Evolutionary conservation across 176 grass and related monocot genomes (phyloP), one percentile per base, ranked within the genome.

Genomic region (Alloteropsis semialata): DNA sequence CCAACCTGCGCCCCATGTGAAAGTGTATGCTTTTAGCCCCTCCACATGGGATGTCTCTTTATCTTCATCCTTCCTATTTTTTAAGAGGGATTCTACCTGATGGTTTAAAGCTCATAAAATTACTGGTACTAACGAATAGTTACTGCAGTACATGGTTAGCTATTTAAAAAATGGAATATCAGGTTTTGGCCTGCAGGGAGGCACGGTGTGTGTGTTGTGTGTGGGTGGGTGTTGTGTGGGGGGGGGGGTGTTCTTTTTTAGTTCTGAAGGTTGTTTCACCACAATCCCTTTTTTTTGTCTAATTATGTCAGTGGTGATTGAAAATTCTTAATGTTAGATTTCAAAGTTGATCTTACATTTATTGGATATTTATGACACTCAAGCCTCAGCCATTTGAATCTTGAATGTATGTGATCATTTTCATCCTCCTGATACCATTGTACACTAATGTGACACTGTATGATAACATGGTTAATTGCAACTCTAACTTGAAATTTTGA

Each of bases 21-120:
- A 21, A 64, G 57, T 84, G 37, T 55, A 34, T 72, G 45, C 67
- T 84, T 46, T 41, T 25, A 22, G 42, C 6, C 19, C 68, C 32
- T 36, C 19, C 82, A 85, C 87, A 81, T 85, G 77, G 82, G 70
- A 21, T 85, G 82, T 76, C 77, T 69, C 33, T 8, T 77, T 81
- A 63, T 69, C 60, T 21, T n/a, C n/a, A n/a, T 72, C 54, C 16
- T 17, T 15, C 12, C 5, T 22, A 21, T 41, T 74, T 64, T 18
- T 53, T 29, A 22, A 38, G 11, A 30, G 46, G 7, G 72, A 80
- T 64, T 33, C 42, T 42, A 2, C 18, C 18, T 1, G 50, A 4
- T 75, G n/a, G n/a, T 62, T 63, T 0, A 10, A 70, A 39, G 1
- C 22, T 71, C 32, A 68, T 79, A 71, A 42, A 44, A 61, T 14